A percentile compares a stretch with the other conserved stretches of the same genome.
These are phyloP conservation scores for Heliocybe sulcata DNA, from an alignment of 1,284 basidiomycete genomes.

Conservation along the genomic window DNA sequence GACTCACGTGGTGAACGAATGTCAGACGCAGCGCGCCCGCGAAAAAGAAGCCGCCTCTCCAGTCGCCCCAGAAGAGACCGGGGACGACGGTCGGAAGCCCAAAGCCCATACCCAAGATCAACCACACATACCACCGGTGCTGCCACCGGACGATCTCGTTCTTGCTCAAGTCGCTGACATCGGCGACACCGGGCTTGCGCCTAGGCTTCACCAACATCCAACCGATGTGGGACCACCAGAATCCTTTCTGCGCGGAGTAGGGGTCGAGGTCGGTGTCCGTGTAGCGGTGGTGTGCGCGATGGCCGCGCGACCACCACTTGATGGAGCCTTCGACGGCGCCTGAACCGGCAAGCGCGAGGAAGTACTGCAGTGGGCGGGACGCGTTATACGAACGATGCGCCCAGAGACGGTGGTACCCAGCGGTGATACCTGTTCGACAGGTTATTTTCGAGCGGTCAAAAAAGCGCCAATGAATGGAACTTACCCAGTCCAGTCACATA, in stretches of 20 bases:
- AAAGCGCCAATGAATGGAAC: slow-evolving; percentile 17
- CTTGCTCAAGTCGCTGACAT: slow-evolving; percentile 79
- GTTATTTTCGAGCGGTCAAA: background rate
- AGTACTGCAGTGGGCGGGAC: slow-evolving; percentile 71
- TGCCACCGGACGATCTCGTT: slow-evolving; percentile 83
- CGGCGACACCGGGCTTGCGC: slow-evolving; percentile 81
- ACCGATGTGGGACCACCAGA: slow-evolving; percentile 77
- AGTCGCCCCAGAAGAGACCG: slow-evolving; percentile 81
- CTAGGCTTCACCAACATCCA: slow-evolving; percentile 94
- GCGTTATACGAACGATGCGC: slow-evolving; percentile 91
- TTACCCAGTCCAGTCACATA: slow-evolving; percentile 77
- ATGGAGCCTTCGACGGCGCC: slow-evolving; percentile 90
- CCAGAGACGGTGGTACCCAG: slow-evolving; percentile 91
- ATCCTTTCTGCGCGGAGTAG: slow-evolving; percentile 85
- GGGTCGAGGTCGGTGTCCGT: slow-evolving; percentile 95
- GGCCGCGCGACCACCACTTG: slow-evolving; percentile 93
- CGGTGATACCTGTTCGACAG: slow-evolving; percentile 42
- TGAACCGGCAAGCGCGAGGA: slow-evolving; percentile 72
- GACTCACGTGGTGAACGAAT: slow-evolving; percentile 85
- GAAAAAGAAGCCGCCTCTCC: slow-evolving; percentile 78
- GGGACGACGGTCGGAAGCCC: slow-evolving; percentile 72
- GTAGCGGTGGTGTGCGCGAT: slow-evolving; percentile 91
- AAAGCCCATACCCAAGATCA: slow-evolving; percentile 73
- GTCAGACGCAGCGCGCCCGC: slow-evolving; percentile 77
- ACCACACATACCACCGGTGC: slow-evolving; percentile 70